phyloP scores from a whole-genome alignment of 2,329 filamentous ascomycete species.

The Colletotrichum tamarilloi region DNA sequence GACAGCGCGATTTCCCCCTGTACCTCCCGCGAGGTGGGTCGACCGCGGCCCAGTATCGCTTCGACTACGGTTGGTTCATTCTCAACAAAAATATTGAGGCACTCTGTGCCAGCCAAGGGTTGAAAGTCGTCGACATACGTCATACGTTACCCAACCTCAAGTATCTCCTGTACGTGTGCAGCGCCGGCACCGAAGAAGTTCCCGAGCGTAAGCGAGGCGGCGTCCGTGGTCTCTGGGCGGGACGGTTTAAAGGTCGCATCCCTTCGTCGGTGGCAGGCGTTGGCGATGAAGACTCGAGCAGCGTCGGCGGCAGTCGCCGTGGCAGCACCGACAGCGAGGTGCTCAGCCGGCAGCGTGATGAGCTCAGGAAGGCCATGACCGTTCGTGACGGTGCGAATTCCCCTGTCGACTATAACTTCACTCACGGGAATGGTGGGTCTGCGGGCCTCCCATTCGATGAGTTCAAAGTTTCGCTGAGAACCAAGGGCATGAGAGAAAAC shows the following conservation, averaged over 20 bases:
- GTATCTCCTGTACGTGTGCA: conserved; percentile 90
- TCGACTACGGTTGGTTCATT: conserved; percentile 97
- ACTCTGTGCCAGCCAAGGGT: conserved; percentile 71
- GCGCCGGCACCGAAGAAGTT: conserved; percentile 76
- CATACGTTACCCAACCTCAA: conserved; percentile 95
- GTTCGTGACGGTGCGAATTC: conserved; percentile 39
- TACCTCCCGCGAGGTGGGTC: conserved; percentile 72
- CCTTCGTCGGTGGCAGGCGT: conserved; percentile 27
- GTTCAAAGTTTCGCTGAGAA: conserved; percentile 62
- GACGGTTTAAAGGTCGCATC: conserved; percentile 53
- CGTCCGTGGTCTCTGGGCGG: conserved; percentile 67
- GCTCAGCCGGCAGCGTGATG: conserved; percentile 52
- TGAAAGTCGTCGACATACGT: conserved; percentile 88
- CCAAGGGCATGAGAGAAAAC: conserved; percentile 67
- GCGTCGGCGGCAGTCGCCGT: conserved; percentile 51
- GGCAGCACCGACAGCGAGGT: conserved; percentile 58
- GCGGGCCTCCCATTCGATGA: conserved; percentile 58
- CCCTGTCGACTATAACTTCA: conserved; percentile 9
- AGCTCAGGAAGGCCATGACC: conserved; percentile 50
- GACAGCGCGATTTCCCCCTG: conserved; percentile 81
- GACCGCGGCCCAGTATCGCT: conserved; percentile 82
- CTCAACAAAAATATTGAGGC: conserved; percentile 94
- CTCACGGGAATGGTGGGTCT: conserved; percentile 19
- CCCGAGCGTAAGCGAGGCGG: conserved; percentile 72
- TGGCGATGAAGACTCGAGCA: conserved; percentile 52